Evolutionary conservation across 2,329 filamentous ascomycete genomes (phyloP).

Genomic region (Alternaria metachromatica): DNA sequence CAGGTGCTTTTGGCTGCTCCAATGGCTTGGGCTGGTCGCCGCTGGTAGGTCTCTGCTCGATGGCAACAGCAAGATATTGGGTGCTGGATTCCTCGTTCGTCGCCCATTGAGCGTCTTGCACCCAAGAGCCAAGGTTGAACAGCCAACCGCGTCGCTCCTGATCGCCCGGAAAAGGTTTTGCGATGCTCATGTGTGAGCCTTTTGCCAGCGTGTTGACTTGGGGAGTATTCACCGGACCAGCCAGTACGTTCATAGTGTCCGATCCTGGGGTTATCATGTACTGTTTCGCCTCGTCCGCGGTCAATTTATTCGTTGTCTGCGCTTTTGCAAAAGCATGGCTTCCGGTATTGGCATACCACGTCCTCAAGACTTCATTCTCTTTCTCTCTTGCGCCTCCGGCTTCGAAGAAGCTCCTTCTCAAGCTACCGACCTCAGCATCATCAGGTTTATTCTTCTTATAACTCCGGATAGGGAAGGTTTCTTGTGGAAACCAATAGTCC

Average conservation of each 20-base stretch:
- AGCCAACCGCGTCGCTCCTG: constrained; percentile 57
- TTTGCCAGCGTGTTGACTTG: constrained; percentile 52
- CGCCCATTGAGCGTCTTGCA: constrained; percentile 59
- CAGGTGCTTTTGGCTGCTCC: constrained; percentile 49
- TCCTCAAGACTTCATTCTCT: constrained; percentile 57
- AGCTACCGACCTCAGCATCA: constrained; percentile 32
- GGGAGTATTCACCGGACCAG: constrained; percentile 58
- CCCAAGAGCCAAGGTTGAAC: constrained; percentile 61
- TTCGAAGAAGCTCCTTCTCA: constrained; percentile 55
- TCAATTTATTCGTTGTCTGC: constrained; percentile 51
- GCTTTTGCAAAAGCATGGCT: constrained; percentile 50
- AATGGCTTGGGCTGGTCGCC: constrained; percentile 33
- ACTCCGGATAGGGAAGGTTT: constrained; percentile 56
- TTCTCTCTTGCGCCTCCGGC: constrained; percentile 49
- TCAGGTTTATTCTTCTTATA: background rate
- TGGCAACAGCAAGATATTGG: constrained; percentile 64
- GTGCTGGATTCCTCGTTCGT: constrained; percentile 50
- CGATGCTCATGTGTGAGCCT: constrained; percentile 54
- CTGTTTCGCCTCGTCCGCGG: constrained; percentile 43
- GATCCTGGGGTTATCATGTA: constrained; percentile 52
- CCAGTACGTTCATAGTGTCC: constrained; percentile 53
- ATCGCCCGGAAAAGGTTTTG: constrained; percentile 43
- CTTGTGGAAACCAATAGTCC: constrained; percentile 60
- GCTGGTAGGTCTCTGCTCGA: constrained; percentile 33
- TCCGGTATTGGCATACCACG: constrained; percentile 60